Base-by-base conservation (phyloP, 257 asterid genomes). In the Solanum chmielewskii region DNA sequence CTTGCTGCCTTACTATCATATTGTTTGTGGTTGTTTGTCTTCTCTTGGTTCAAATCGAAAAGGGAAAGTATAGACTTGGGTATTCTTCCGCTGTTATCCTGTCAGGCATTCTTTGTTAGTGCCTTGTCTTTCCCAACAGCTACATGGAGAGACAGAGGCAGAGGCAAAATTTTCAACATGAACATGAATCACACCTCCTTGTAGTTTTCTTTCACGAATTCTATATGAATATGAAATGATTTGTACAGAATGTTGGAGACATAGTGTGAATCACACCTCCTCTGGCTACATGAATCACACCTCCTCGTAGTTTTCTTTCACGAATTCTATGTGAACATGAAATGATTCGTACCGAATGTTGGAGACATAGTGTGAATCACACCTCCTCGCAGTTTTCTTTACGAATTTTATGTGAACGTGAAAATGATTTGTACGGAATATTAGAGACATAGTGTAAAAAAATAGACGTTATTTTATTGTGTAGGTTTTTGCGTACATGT, bases 401-500 rank as follows among this genome's bases (percentile, higher is more conserved):
- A 66, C 1, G 4, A 27, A 27, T 66, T 0, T 2, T 69, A 69
- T 69, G 1, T 69, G n/a, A 69, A 15, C 23, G 12, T 3, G 11
- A 2, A 2, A 69, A 69, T 15, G 9, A 11, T 10, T n/a, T 18
- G 44, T 70, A 45, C 69, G 21, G 70, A 76, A 52, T 86, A 62
- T 73, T 3, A 60, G 25, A 62, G 70, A 73, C 31, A 25, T 14
- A 1, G 62, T 41, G 64, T 75, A 23, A 41, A 56, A 76, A 35
- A 41, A 18, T 29, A 45, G 3, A 44, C 64, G 5, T 44, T 23
- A 31, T 86, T 42, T 15, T 21, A 83, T 11, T 20, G 4, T 45
- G 41, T 62, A 92, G 94, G 94, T 88, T 23, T 92, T 92, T 56
- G 92, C 92, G 7, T 92, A 92, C 60, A 37, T 92, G 81, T 52